Base-by-base conservation (phyloP, 768 basidiomycete genomes). In the Boletellus emodensis region DNA sequence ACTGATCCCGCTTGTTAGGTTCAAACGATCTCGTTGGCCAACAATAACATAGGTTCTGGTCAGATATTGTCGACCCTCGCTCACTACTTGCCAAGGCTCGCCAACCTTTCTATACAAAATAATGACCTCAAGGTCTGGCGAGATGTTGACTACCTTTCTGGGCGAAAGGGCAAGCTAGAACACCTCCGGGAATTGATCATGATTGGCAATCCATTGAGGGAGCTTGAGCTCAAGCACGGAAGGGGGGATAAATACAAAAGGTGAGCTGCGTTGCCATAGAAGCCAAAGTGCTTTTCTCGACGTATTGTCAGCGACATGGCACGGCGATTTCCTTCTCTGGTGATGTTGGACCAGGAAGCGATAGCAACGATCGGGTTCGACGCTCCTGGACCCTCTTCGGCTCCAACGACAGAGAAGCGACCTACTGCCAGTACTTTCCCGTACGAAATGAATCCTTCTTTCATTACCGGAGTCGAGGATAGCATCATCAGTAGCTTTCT, bases 11-110 rank as follows among this genome's bases (percentile, higher is more conserved):
- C 10, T 49, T 39, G 11, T 44, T 36, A 87, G 85, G 79, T 87
- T 35, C 78, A 85, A 64, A 93, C 94, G 0, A 69, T 98, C 12
- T 94, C 92, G 0, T 75, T 98, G 37, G 89, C 92, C 36, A 83
- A 88, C 64, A 87, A 87, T 63, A 84, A 85, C 55, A 79, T 90
- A 49, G 59, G 76, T 24, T 75, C 67, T 40, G 83, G 90, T 6
- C 66, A 76, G 4, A 72, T 84, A 48, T 68, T 95, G 17, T 70
- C 77, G 13, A 75, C 79, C 26, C 72, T 95, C 28, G 71, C 80
- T 20, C 81, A 82, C 63, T 92, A 84, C 60, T 75, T 98, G 1
- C 94, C 94, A 0, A 79, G 80, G 22, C 75, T 96, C 10, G 82
- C 79, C 56, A 90, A 90, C 57, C 76, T 94, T 12, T 90, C 93